A percentile compares a stretch with the other conserved stretches of the same genome.
phyloP scores from a whole-genome alignment of 495 filamentous ascomycete species.

The Xanthoparmelia taractica region DNA sequence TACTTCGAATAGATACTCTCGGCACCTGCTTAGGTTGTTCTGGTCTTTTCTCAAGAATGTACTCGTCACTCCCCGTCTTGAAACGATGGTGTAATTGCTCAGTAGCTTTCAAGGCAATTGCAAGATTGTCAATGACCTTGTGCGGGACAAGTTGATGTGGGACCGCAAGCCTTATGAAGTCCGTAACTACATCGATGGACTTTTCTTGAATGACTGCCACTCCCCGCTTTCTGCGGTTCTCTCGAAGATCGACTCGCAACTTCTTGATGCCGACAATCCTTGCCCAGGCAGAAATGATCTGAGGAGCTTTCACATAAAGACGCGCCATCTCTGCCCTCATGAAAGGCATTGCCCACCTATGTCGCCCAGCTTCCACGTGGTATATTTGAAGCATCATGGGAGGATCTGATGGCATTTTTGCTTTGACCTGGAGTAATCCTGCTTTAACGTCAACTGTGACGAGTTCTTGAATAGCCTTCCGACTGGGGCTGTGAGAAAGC shows the following conservation, averaged over 20 bases:
- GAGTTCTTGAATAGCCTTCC: slow-evolving; percentile 45
- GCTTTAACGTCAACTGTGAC: slow-evolving; percentile 72
- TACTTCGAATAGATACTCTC: slow-evolving; percentile 70
- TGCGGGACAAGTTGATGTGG: slow-evolving; percentile 92
- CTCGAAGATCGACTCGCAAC: slow-evolving; percentile 69
- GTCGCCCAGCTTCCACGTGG: slow-evolving; percentile 67
- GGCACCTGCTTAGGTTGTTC: slow-evolving; percentile 81
- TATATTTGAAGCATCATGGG: slow-evolving; percentile 85
- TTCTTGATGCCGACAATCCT: slow-evolving; percentile 75
- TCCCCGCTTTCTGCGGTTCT: slow-evolving; percentile 60
- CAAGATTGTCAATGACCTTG: slow-evolving; percentile 83
- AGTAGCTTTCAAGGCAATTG: slow-evolving; percentile 78
- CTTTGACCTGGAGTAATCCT: slow-evolving; percentile 78
- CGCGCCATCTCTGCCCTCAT: slow-evolving; percentile 65
- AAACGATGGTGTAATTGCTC: slow-evolving; percentile 89
- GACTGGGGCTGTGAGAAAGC: background rate
- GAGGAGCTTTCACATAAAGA: slow-evolving; percentile 78
- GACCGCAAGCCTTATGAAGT: slow-evolving; percentile 80
- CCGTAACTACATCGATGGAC: slow-evolving; percentile 74
- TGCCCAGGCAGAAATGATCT: slow-evolving; percentile 74
- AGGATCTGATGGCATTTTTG: slow-evolving; percentile 76
- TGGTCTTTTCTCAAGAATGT: slow-evolving; percentile 71
- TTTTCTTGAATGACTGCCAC: slow-evolving; percentile 58
- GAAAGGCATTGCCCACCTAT: slow-evolving; percentile 78
- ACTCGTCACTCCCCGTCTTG: slow-evolving; percentile 75